Percentiles rank a stretch among this genome's conserved stretches.
These are phyloP conservation scores for Hericium alpestre DNA, from an alignment of 768 basidiomycete genomes.

Conservation along the genomic window DNA sequence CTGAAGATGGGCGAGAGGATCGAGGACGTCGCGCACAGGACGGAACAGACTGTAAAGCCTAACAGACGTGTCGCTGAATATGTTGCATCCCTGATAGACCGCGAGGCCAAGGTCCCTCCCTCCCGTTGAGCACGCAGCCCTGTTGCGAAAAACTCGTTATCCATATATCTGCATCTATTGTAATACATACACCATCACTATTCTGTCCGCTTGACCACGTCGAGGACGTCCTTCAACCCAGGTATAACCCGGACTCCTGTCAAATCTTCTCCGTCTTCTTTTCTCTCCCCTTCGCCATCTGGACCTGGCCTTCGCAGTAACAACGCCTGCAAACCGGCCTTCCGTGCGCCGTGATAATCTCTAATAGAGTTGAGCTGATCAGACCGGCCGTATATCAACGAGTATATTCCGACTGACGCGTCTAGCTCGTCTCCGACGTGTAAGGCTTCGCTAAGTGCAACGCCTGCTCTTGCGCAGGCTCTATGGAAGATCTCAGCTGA, in stretches of 20 bases:
- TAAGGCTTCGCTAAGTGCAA: conserved; percentile 33
- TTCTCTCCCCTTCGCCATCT: conserved; percentile 36
- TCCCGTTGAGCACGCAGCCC: neutral
- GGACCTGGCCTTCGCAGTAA: conserved; percentile 40
- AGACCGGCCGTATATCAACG: neutral
- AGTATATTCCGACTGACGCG: conserved; percentile 7
- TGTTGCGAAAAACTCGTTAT: neutral
- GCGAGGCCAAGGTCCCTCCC: neutral
- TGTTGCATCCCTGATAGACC: neutral
- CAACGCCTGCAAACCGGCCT: conserved; percentile 47
- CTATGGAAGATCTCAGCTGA: conserved; percentile 44
- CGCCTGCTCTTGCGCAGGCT: conserved; percentile 26
- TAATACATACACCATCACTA: neutral
- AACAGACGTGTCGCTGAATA: conserved; percentile 4
- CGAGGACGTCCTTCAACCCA: conserved; percentile 25
- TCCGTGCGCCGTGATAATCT: conserved; percentile 53
- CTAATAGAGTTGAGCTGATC: conserved; percentile 24
- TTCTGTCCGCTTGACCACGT: conserved; percentile 23
- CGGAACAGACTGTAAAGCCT: conserved; percentile 30
- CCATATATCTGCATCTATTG: neutral
- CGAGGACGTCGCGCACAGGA: conserved; percentile 52
- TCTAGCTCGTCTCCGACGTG: conserved; percentile 72
- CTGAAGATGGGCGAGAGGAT: conserved; percentile 67
- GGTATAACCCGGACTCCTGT: conserved; percentile 27
- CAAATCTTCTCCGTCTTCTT: conserved; percentile 33